Evolutionary conservation across 345 rosid species (phyloP).

Genomic region (Boechera divaricarpa): DNA sequence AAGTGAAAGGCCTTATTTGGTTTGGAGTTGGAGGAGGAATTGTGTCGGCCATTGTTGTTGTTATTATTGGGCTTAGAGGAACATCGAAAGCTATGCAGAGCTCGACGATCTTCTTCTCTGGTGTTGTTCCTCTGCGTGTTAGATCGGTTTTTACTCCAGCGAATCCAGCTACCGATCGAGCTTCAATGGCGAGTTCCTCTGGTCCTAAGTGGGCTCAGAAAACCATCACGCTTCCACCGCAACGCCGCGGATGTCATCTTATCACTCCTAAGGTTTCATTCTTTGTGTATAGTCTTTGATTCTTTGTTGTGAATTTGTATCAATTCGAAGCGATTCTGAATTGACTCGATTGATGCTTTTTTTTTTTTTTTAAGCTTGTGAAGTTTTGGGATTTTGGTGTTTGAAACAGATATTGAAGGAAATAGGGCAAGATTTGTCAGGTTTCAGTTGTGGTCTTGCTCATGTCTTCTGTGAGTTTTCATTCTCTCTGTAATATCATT

Average conservation of each 20-base stretch:
- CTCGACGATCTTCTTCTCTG: constrained; percentile 46
- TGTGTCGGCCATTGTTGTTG: constrained; percentile 39
- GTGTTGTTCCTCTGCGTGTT: constrained; percentile 39
- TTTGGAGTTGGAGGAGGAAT: constrained; percentile 11
- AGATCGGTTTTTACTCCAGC: constrained; percentile 52
- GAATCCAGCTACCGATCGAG: constrained; percentile 47
- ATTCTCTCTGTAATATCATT: background rate
- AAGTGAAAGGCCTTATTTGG: constrained; percentile 41
- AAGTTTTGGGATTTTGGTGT: background rate
- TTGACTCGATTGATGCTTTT: background rate
- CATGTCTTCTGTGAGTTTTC: constrained; percentile 76
- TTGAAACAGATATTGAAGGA: constrained; percentile 75
- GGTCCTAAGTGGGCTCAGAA: constrained; percentile 93
- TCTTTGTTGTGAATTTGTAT: background rate
- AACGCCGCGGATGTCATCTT: constrained; percentile 90
- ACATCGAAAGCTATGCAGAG: constrained; percentile 43
- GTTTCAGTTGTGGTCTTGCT: constrained; percentile 88
- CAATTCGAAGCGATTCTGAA: background rate
- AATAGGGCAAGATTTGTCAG: constrained; percentile 62
- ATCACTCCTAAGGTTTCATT: constrained; percentile 72
- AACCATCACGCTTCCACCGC: constrained; percentile 81
- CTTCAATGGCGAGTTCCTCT: constrained; percentile 57
- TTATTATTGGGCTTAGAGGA: constrained; percentile 42
- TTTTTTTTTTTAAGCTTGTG: background rate
- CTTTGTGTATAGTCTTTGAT: background rate